Conservation (phyloP, 1,139 yeast genomes). For the Geotrichum candidum region DNA sequence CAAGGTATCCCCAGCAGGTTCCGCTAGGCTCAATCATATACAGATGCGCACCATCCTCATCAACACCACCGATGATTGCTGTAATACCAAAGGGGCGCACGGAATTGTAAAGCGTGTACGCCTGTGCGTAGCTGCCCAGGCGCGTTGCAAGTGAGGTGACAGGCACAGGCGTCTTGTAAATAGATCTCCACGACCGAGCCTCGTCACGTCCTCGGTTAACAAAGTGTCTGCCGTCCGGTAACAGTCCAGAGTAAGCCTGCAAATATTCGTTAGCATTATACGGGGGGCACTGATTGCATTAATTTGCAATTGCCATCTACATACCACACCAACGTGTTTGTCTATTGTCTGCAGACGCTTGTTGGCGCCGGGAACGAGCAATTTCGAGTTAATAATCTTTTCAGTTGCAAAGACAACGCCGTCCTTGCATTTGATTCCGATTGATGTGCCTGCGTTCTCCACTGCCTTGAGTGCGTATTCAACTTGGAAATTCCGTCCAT, state of each 20-base stretch:
- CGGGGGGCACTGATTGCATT: background rate
- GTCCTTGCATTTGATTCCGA: constrained; percentile 87
- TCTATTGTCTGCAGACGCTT: constrained; percentile 88
- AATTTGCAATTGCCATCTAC: constrained; percentile 12
- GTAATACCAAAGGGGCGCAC: constrained; percentile 96
- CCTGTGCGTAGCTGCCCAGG: constrained; percentile 88
- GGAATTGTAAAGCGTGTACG: constrained; percentile 90
- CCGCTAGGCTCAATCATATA: constrained; percentile 99
- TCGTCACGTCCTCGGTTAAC: constrained; percentile 92
- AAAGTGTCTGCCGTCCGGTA: constrained; percentile 94
- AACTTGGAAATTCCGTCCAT: constrained; percentile 97
- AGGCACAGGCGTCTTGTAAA: constrained; percentile 71
- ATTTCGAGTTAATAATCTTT: constrained; percentile 78
- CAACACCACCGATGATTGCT: constrained; percentile 90
- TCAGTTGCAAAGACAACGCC: constrained; percentile 97
- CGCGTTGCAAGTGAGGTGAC: constrained; percentile 81
- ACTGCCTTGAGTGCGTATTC: constrained; percentile 98
- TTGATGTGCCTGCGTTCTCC: constrained; percentile 92
- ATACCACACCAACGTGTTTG: constrained; percentile 83
- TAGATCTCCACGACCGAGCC: constrained; percentile 69
- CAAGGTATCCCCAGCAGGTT: constrained; percentile 92
- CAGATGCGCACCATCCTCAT: constrained; percentile 76
- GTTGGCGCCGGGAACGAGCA: constrained; percentile 84
- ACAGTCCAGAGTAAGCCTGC: constrained; percentile 71
- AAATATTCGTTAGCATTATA: background rate